Conservation (phyloP, 192 early-diverging fungal species). For the Phycomyces nitens region DNA sequence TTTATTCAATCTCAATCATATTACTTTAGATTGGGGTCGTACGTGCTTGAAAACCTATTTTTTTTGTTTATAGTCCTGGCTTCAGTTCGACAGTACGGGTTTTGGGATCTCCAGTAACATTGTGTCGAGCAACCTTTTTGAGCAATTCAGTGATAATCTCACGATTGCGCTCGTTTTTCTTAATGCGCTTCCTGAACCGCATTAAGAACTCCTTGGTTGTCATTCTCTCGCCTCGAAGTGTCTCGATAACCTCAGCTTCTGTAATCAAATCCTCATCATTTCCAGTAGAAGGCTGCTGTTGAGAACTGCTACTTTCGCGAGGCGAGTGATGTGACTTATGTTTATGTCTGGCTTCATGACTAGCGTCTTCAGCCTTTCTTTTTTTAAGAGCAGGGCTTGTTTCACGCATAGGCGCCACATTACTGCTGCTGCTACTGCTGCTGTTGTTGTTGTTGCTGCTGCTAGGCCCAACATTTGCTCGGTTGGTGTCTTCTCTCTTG, state of each 20-base stretch:
- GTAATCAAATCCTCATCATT: conserved; percentile 52
- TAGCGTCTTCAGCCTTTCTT: neutral
- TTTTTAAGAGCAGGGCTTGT: conserved; percentile 3
- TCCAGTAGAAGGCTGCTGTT: neutral
- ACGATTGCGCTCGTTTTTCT: conserved; percentile 45
- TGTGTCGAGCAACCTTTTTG: conserved; percentile 43
- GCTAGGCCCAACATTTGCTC: neutral
- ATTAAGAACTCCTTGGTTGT: conserved; percentile 64
- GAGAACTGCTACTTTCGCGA: neutral
- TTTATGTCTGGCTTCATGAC: neutral
- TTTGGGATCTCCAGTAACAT: conserved; percentile 23
- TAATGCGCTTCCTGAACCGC: conserved; percentile 59
- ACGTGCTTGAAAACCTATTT: no score
- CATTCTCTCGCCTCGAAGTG: conserved; percentile 51
- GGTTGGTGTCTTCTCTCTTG: conserved; percentile 10
- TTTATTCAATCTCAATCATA: no score
- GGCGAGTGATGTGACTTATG: conserved; percentile 3
- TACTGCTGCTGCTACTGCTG: no score
- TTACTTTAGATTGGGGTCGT: no score
- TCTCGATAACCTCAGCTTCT: conserved; percentile 60
- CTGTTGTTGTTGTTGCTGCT: no score
- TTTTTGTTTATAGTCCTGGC: conserved; percentile 8
- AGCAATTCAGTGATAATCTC: conserved; percentile 42
- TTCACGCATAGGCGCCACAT: neutral
- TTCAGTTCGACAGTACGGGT: conserved; percentile 32